These are phyloP conservation scores for Apium graveolens DNA, from an alignment of 129 eudicot species.

Conservation along the genomic window DNA sequence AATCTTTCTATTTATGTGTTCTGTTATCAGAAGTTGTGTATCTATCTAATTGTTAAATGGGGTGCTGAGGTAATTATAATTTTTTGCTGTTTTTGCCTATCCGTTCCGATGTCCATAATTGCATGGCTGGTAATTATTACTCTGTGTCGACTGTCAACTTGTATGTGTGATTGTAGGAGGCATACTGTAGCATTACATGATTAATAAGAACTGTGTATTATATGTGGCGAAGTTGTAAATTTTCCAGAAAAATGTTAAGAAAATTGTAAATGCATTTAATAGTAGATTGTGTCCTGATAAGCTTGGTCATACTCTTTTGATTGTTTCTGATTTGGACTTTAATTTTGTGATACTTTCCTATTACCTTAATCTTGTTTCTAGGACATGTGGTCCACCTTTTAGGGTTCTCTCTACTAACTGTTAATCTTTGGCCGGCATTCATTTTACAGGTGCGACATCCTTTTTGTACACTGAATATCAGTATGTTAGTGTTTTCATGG, in stretches of 20 bases:
- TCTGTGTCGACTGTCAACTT: background rate
- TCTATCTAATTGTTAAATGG: background rate
- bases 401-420: background rate
- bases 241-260: background rate
- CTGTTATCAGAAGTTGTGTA: background rate
- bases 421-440: constrained; percentile 5
- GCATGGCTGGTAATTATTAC: background rate
- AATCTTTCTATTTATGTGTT: background rate
- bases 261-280: background rate
- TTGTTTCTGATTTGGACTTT: background rate
- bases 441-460: constrained; percentile 66
- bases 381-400: background rate
- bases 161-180: background rate
- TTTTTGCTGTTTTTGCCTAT: background rate
- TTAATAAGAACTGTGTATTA: background rate
- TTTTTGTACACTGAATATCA: constrained; percentile 65
- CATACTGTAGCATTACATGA: background rate
- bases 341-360: background rate
- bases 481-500: constrained; percentile 82
- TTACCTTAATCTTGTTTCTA: background rate
- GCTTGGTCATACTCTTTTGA: background rate
- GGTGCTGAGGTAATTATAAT: background rate
- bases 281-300: background rate
- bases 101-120: background rate
- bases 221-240: no score